phyloP scores from a whole-genome alignment of 75 land plant species.

The Gnetum montanum region DNA sequence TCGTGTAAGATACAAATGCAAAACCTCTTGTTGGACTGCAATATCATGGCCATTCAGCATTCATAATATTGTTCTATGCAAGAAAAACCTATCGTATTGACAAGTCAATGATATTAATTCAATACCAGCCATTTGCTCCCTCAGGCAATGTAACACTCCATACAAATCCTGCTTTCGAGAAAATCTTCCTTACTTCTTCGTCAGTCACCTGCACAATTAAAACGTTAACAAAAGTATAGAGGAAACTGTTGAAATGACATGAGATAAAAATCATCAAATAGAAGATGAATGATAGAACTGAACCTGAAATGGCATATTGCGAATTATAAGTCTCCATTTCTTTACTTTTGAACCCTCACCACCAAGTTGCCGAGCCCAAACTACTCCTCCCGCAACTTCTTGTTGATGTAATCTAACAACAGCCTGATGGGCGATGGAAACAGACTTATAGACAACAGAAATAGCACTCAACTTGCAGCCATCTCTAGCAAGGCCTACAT shows the following conservation, averaged over 20 bases:
- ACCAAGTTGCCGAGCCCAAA: conserved; percentile 98
- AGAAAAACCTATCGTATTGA: not conserved
- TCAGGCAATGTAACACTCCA: conserved; percentile 81
- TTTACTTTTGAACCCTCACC: conserved; percentile 93
- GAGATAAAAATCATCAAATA: not conserved
- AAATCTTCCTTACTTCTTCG: conserved; percentile 48
- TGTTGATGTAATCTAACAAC: conserved; percentile 68
- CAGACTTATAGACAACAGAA: conserved; percentile 67
- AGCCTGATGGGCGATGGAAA: conserved; percentile 57
- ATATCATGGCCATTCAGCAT: conserved; percentile 1
- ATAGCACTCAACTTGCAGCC: conserved; percentile 80
- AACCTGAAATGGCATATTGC: conserved; percentile 97
- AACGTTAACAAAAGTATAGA: not conserved
- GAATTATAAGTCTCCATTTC: conserved; percentile 89
- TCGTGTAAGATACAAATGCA: conserved; percentile 90
- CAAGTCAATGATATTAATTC: not conserved
- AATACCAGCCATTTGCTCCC: conserved; percentile 59
- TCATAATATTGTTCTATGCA: not conserved
- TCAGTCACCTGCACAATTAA: conserved; percentile 54
- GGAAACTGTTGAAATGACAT: too few relatives aligned
- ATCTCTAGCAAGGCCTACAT: conserved; percentile 59
- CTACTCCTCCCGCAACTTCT: conserved; percentile 40
- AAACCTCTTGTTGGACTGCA: conserved; percentile 70
- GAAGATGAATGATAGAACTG: not conserved
- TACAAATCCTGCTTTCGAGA: conserved; percentile 66